A percentile compares a stretch with the other conserved stretches of the same genome.
phyloP scores from a whole-genome alignment of 2,329 filamentous ascomycete genomes.

The Emergomyces africanus region DNA sequence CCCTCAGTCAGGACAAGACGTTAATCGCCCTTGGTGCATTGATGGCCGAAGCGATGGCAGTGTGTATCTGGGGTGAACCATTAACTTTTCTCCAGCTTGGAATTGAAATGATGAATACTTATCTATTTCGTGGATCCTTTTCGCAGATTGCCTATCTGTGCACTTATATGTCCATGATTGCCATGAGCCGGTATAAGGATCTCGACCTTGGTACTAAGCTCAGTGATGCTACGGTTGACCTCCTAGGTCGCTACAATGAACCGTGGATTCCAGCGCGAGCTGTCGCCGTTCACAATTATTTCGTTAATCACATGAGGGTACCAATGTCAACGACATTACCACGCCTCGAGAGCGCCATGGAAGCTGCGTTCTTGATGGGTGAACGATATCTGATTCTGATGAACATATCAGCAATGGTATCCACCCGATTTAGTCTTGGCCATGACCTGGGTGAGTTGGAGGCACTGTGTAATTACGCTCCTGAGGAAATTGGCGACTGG shows the following conservation, averaged over 20 bases:
- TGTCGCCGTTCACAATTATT: conserved; percentile 44
- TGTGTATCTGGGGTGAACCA: conserved; percentile 48
- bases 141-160: conserved; percentile 47
- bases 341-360: conserved; percentile 41
- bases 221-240: conserved; percentile 39
- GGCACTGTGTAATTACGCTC: conserved; percentile 42
- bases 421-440: conserved; percentile 43
- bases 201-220: conserved; percentile 41
- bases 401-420: conserved; percentile 46
- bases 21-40: conserved; percentile 39
- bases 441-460: conserved; percentile 48
- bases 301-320: conserved; percentile 47
- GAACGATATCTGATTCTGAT: conserved; percentile 47
- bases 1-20: conserved; percentile 30
- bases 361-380: conserved; percentile 43
- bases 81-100: conserved; percentile 47
- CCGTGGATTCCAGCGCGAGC: conserved; percentile 44
- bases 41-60: conserved; percentile 44
- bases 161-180: conserved; percentile 44
- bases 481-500: conserved; percentile 47
- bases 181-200: conserved; percentile 45
- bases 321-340: conserved; percentile 41
- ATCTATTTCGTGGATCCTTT: conserved; percentile 43
- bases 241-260: conserved; percentile 41
- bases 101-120: conserved; percentile 44